These are phyloP conservation scores for Closterium sp. DNA, from an alignment of 139 green algal genomes.

Conservation along the genomic window DNA sequence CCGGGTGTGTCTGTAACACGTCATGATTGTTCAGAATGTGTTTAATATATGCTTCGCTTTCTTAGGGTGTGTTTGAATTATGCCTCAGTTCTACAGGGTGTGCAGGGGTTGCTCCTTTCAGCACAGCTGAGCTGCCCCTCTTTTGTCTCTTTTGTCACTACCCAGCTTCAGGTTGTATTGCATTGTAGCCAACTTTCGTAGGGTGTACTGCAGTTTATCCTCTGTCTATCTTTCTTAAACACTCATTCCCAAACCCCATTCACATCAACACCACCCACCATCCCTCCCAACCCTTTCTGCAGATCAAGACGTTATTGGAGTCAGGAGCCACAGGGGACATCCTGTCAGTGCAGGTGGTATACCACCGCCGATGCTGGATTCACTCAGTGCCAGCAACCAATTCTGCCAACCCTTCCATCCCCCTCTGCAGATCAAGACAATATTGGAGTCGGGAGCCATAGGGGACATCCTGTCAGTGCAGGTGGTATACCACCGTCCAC, in stretches of 20 bases:
- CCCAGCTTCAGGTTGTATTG: no score
- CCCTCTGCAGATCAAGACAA: constrained; percentile 6
- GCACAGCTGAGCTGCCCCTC: no score
- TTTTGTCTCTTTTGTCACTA: constrained; percentile 15
- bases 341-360: constrained; percentile 29
- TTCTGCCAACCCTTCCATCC: no score
- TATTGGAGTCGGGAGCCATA: constrained; percentile 15
- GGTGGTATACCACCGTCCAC: constrained; percentile 35
- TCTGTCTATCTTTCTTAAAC: background rate
- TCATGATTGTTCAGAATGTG: no score
- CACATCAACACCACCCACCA: no score
- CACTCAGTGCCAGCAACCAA: no score
- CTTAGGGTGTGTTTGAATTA: no score
- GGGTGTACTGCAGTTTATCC: background rate
- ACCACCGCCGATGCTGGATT: constrained; percentile 11
- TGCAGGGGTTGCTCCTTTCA: background rate
- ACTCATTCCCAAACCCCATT: no score
- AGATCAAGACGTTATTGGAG: constrained; percentile 9
- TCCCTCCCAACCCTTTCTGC: no score
- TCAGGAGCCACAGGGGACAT: constrained; percentile 13
- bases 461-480: constrained; percentile 24
- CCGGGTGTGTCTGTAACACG: background rate
- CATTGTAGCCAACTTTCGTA: constrained; percentile 38
- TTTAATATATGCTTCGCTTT: no score
- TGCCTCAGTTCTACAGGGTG: background rate